Conservation (phyloP, 352 stramenopile species). For the Pythium folliculosum region DNA sequence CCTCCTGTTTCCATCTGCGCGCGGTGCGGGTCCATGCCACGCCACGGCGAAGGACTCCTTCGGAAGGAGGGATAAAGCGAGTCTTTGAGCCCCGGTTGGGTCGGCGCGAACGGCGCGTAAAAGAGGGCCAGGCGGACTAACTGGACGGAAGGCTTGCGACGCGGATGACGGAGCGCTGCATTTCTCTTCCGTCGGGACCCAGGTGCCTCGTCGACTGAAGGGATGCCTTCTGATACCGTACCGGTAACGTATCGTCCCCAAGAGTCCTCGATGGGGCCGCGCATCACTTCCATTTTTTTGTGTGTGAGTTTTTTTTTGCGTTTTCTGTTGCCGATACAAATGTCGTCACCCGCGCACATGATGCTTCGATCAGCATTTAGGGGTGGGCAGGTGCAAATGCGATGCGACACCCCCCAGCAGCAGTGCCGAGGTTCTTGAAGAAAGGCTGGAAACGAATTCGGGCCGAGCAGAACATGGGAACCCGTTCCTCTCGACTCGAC, state of each 20-base stretch:
- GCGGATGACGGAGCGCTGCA: not conserved
- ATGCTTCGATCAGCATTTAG: conserved; percentile 3
- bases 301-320: not conserved
- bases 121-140: not conserved
- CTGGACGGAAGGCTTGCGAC: not conserved
- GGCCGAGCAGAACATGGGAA: not conserved
- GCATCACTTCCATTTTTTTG: not conserved
- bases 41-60: no score
- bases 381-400: conserved; percentile 14
- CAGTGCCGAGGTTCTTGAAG: conserved; percentile 18
- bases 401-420: conserved; percentile 12
- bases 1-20: no score
- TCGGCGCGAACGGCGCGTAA: not conserved
- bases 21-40: no score
- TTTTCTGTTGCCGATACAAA: conserved; percentile 4
- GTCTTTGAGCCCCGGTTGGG: no score
- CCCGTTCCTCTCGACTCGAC: not conserved
- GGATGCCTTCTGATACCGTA: not conserved
- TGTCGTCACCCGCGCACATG: not conserved
- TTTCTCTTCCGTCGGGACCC: not conserved
- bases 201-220: not conserved
- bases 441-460: not conserved
- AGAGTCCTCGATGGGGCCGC: not conserved
- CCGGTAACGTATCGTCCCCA: not conserved
- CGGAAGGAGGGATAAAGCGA: no score